Evolutionary conservation across 2,329 filamentous ascomycete genomes (phyloP).

Genomic region (Colletotrichum tabaci): DNA sequence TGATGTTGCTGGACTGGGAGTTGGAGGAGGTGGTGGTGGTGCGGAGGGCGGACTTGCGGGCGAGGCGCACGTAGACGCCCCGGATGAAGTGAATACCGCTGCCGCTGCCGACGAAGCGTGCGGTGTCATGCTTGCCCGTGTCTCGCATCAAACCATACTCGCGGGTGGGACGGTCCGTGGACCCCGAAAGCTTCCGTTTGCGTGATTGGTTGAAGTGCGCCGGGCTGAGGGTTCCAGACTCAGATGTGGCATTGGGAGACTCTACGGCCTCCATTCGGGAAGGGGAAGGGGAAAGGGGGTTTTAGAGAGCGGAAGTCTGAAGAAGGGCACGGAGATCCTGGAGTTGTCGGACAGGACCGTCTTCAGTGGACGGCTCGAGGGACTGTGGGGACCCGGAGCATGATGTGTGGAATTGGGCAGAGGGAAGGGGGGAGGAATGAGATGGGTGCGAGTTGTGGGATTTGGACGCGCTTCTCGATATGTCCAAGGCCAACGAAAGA

Average conservation of each 20-base stretch:
- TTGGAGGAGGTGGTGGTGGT: background rate
- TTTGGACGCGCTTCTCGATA: background rate
- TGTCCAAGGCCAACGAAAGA: background rate
- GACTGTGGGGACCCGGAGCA: constrained; percentile 24
- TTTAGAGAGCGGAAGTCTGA: no score
- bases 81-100: constrained; percentile 73
- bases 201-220: constrained; percentile 45
- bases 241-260: constrained; percentile 49
- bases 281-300: background rate
- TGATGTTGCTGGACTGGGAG: constrained; percentile 36
- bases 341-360: background rate
- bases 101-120: constrained; percentile 70
- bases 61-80: constrained; percentile 66
- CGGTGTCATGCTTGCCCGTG: constrained; percentile 59
- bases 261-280: constrained; percentile 49
- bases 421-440: no score
- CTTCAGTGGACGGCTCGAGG: constrained; percentile 30
- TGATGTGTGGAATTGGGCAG: constrained; percentile 13
- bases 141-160: constrained; percentile 65
- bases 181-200: constrained; percentile 50
- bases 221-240: constrained; percentile 44
- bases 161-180: constrained; percentile 48
- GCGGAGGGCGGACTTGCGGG: constrained; percentile 46
- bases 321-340: background rate
- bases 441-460: background rate